Evolutionary conservation across 176 grass and related monocot genomes (phyloP), one percentile per base, ranked within the genome.

Genomic region (Triticum aestivum): DNA sequence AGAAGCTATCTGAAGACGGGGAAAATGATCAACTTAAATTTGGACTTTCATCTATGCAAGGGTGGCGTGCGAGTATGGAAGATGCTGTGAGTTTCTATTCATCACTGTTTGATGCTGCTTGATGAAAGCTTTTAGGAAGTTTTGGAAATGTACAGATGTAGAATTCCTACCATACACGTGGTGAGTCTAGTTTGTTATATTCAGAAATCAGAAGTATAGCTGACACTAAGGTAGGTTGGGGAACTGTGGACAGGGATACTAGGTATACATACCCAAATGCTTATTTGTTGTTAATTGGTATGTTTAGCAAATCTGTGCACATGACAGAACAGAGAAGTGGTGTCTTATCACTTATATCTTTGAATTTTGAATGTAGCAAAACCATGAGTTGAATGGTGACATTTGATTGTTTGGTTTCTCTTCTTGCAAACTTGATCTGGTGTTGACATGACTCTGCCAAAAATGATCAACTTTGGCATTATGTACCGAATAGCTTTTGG

Each of bases 11-110:
- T 21, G 95, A 98, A 88, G 86, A 95, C 73, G 93, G 89, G 9
- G 93, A 89, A 69, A 98, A 92, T 71, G 88, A 85, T 63, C 70
- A 52, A 33, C 88, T 98, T 77, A 95, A 78, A 80, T 98, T 92
- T 84, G 95, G 95, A 45, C 83, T 98, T 69, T 98, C 95, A 68
- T 98, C 91, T 11, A 95, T 95, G 95, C 95, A 98, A 95, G 95
- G 93, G 34, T 98, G 95, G 95, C 95, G 93, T 81, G 84, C 95
- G 41, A 95, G 68, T 85, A 98, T 98, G 95, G 95, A 98, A 82
- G 95, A 98, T 92, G 95, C 95, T 82, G 95, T 95, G 73, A 92
- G 92, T 92, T 66, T 83, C 30, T 83, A 9, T 84, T 59, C 59
- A 17, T 83, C 35, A 27, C 69, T 59, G 21, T 7, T 69, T 2